Evolutionary conservation across 1,139 yeast genomes (phyloP).

Genomic region (Diutina pseudorugosa): DNA sequence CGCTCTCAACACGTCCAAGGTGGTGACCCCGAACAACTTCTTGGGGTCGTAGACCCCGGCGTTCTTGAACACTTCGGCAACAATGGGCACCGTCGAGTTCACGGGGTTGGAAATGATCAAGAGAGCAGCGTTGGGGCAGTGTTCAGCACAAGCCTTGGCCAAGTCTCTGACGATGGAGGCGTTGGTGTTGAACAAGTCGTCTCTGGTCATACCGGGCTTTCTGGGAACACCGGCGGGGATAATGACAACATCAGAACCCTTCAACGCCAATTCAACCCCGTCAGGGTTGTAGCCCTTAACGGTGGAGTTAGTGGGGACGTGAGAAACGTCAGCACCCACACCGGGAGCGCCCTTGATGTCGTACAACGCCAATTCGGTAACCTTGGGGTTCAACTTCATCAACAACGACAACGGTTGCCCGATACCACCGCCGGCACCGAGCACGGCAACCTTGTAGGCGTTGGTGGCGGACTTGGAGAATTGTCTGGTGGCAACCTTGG

Average conservation of each 20-base stretch:
- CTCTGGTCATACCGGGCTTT: constrained; percentile 98
- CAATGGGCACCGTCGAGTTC: constrained; percentile 90
- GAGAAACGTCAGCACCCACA: constrained; percentile 85
- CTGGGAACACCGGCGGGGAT: constrained; percentile 97
- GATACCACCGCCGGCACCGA: constrained; percentile 97
- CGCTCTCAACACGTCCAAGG: constrained; percentile 83
- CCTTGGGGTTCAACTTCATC: constrained; percentile 70
- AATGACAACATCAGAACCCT: constrained; percentile 64
- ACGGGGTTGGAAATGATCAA: constrained; percentile 89
- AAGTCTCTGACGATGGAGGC: constrained; percentile 82
- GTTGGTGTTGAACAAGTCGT: constrained; percentile 85
- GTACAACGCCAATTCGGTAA: constrained; percentile 66
- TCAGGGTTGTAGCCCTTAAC: constrained; percentile 58
- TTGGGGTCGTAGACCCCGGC: constrained; percentile 67
- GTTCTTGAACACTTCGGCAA: constrained; percentile 72
- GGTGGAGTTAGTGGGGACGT: constrained; percentile 70
- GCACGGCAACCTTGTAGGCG: constrained; percentile 57
- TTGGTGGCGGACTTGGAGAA: constrained; percentile 2
- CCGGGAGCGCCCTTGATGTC: constrained; percentile 90
- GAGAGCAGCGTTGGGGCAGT: constrained; percentile 65
- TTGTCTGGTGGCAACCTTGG: constrained; percentile 3
- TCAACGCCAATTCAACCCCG: constrained; percentile 14
- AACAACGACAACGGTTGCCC: constrained; percentile 90
- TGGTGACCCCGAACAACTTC: constrained; percentile 85
- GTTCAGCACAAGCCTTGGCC: constrained; percentile 66